Evolutionary conservation across 441 rosid species (phyloP).

Genomic region (Populus tomentosa): DNA sequence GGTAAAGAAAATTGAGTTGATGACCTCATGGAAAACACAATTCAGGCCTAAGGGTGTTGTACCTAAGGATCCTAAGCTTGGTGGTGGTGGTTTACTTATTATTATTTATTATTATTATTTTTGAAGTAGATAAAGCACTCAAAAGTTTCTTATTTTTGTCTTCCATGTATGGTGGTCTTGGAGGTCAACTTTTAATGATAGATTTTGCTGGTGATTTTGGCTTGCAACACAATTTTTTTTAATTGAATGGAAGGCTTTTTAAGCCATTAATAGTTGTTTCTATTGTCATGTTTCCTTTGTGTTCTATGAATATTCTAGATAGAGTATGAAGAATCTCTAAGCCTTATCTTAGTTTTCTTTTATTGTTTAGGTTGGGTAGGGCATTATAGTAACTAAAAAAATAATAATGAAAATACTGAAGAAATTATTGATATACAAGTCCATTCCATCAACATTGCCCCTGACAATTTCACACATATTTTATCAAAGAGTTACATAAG

Average conservation of each 20-base stretch:
- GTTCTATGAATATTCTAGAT: neutral
- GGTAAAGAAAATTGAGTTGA: slow-evolving; percentile 65
- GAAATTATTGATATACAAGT: too few relatives aligned
- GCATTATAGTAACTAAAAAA: too few relatives aligned
- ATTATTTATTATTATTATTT: neutral
- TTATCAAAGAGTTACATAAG: too few relatives aligned
- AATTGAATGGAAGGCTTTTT: neutral
- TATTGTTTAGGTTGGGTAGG: too few relatives aligned
- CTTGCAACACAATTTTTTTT: too few relatives aligned
- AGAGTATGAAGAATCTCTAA: too few relatives aligned
- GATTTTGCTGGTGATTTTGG: neutral
- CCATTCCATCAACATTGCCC: too few relatives aligned
- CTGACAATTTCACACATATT: too few relatives aligned
- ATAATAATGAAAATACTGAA: too few relatives aligned
- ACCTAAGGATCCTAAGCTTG: slow-evolving; percentile 19
- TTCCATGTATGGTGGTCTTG: neutral
- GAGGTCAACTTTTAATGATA: neutral
- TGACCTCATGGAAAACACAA: slow-evolving; percentile 45
- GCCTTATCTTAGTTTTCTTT: too few relatives aligned
- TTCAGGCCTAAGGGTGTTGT: slow-evolving; percentile 43
- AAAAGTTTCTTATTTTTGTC: too few relatives aligned
- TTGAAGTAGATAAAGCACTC: neutral
- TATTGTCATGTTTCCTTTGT: too few relatives aligned
- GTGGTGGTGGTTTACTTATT: slow-evolving; percentile 20
- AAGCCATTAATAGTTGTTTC: neutral